These are phyloP conservation scores for Erysimum pusillum DNA, from an alignment of 441 rosid species.

Conservation along the genomic window DNA sequence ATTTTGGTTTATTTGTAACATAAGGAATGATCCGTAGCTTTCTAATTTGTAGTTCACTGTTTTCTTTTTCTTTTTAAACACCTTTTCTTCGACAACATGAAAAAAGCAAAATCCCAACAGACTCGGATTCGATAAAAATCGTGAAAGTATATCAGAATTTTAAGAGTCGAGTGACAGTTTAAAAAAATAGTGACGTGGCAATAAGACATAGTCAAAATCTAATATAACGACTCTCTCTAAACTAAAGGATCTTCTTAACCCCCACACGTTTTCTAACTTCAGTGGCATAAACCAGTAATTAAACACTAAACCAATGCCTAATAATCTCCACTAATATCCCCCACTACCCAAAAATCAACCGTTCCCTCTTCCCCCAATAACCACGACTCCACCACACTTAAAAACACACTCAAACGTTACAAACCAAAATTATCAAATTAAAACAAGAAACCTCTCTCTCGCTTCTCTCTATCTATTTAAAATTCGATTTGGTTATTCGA, in stretches of 20 bases:
- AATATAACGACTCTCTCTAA: constrained; percentile 32
- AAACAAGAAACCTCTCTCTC: constrained; percentile 26
- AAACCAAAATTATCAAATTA: not conserved
- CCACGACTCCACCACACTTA: constrained; percentile 38
- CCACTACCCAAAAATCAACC: constrained; percentile 36
- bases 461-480: not conserved
- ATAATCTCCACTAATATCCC: constrained; percentile 26
- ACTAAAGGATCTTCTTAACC: constrained; percentile 40
- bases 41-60: no score
- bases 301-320: constrained; percentile 18
- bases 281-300: constrained; percentile 30
- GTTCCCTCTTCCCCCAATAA: constrained; percentile 23
- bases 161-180: not conserved
- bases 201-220: constrained; percentile 37
- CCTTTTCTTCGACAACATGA: not conserved
- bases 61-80: no score
- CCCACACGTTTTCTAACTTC: constrained; percentile 31
- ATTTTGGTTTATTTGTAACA: not conserved
- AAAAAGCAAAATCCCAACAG: not conserved
- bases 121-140: not conserved
- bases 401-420: constrained; percentile 28
- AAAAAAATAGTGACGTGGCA: constrained; percentile 9
- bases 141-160: not conserved
- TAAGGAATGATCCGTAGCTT: no score
- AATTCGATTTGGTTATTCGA: not conserved